Percentiles rank a stretch among this genome's conserved stretches.
Evolutionary conservation across 2,329 filamentous ascomycete species (phyloP).

Genomic region (Neonectria faginata): DNA sequence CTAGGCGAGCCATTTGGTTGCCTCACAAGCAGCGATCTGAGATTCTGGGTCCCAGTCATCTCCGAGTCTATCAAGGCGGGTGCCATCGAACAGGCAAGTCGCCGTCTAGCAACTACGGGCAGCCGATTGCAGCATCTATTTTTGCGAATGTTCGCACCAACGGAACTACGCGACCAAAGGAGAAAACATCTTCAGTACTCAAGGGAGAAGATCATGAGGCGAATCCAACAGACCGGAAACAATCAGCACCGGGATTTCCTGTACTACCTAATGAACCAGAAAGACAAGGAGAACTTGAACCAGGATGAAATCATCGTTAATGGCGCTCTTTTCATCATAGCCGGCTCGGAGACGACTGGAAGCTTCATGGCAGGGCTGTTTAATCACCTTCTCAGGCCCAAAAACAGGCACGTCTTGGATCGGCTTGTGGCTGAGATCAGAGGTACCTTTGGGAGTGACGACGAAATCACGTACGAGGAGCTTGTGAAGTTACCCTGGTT

Average conservation of each 20-base stretch:
- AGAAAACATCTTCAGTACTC: constrained; percentile 50
- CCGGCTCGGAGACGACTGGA: constrained; percentile 51
- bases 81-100: constrained; percentile 44
- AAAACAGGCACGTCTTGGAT: constrained; percentile 39
- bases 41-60: constrained; percentile 43
- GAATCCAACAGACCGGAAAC: constrained; percentile 37
- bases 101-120: constrained; percentile 18
- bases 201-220: constrained; percentile 50
- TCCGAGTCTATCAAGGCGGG: constrained; percentile 46
- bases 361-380: constrained; percentile 47
- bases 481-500: constrained; percentile 52
- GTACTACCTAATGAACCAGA: constrained; percentile 51
- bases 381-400: constrained; percentile 50
- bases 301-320: constrained; percentile 51
- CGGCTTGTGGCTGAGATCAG: constrained; percentile 55
- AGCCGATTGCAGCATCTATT: constrained; percentile 25
- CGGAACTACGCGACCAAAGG: constrained; percentile 42
- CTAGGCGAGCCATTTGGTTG: constrained; percentile 47
- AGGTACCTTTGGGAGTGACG: constrained; percentile 36
- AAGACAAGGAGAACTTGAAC: constrained; percentile 49
- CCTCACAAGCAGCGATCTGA: constrained; percentile 41
- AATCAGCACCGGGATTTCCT: constrained; percentile 49
- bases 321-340: constrained; percentile 48
- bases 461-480: constrained; percentile 53
- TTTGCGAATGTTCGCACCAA: constrained; percentile 28